These are phyloP conservation scores for Yamadazyma ubonensis DNA, from an alignment of 805 yeast species.

Conservation along the genomic window DNA sequence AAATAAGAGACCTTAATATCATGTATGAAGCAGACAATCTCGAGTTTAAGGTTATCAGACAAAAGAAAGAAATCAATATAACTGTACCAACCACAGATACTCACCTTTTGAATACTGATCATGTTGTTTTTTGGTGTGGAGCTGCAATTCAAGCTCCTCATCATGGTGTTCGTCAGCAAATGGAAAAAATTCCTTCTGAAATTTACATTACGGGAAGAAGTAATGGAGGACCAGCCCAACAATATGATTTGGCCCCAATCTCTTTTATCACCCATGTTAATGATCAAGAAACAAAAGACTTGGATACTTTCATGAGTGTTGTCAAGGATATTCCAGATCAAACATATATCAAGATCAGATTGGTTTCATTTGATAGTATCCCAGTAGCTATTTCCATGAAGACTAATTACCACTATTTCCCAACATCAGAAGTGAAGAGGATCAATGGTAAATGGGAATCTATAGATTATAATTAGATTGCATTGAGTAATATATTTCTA, in stretches of 20 bases:
- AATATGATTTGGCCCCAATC: constrained; percentile 74
- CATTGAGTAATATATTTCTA: not conserved
- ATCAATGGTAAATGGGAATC: constrained; percentile 50
- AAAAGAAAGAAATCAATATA: constrained; percentile 60
- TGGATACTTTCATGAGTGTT: constrained; percentile 63
- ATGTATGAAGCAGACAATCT: constrained; percentile 44
- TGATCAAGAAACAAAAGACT: constrained; percentile 66
- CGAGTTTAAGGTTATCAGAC: constrained; percentile 67
- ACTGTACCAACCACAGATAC: constrained; percentile 65
- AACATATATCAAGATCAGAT: constrained; percentile 75
- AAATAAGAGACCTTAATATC: constrained; percentile 63
- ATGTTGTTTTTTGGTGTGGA: constrained; percentile 80
- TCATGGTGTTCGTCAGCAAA: constrained; percentile 84
- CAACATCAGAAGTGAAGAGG: constrained; percentile 61
- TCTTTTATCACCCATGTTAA: constrained; percentile 89
- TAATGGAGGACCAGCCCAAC: constrained; percentile 83
- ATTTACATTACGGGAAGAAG: constrained; percentile 79
- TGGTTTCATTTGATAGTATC: constrained; percentile 81
- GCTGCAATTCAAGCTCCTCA: constrained; percentile 85
- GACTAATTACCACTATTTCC: constrained; percentile 87
- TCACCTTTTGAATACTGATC: constrained; percentile 56
- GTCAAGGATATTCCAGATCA: constrained; percentile 74
- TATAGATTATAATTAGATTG: constrained; percentile 31
- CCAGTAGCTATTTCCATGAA: constrained; percentile 84
- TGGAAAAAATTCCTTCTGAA: constrained; percentile 71